Conservation (phyloP, 176 grass and related monocot species). For the Carex cristatella region DNA sequence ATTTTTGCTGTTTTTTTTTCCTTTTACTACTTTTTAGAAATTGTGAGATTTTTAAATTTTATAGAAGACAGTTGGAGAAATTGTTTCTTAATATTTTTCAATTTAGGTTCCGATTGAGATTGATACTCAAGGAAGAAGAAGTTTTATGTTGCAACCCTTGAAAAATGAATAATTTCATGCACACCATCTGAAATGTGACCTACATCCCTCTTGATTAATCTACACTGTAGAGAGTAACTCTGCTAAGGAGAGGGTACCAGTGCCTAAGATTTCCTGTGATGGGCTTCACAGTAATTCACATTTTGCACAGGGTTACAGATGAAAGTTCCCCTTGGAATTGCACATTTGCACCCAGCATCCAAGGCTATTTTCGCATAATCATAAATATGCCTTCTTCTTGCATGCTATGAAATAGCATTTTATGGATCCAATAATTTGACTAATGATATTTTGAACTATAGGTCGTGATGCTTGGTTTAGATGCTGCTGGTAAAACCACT, state of each 20-base stretch:
- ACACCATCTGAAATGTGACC: neutral
- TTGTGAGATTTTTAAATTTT: neutral
- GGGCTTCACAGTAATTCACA: neutral
- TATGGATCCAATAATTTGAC: neutral
- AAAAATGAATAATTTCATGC: neutral
- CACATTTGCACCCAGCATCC: neutral
- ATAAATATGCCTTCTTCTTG: neutral
- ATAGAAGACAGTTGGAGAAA: neutral
- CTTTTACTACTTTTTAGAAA: neutral
- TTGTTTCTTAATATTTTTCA: neutral
- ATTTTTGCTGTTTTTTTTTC: no score
- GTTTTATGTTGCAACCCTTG: neutral
- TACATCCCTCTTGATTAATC: neutral
- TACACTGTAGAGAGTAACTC: neutral
- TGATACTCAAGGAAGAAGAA: neutral
- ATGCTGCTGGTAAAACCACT: slow-evolving; percentile 28
- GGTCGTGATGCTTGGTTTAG: slow-evolving; percentile 27
- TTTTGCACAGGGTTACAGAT: neutral
- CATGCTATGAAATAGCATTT: neutral
- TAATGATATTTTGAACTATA: slow-evolving; percentile 2
- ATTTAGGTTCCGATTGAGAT: neutral
- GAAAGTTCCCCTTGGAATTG: neutral
- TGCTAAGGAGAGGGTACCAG: neutral
- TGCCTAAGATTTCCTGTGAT: neutral
- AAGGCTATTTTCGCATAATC: neutral